Base-by-base conservation (phyloP, 345 rosid genomes). In the Arabidopsis suecica region DNA sequence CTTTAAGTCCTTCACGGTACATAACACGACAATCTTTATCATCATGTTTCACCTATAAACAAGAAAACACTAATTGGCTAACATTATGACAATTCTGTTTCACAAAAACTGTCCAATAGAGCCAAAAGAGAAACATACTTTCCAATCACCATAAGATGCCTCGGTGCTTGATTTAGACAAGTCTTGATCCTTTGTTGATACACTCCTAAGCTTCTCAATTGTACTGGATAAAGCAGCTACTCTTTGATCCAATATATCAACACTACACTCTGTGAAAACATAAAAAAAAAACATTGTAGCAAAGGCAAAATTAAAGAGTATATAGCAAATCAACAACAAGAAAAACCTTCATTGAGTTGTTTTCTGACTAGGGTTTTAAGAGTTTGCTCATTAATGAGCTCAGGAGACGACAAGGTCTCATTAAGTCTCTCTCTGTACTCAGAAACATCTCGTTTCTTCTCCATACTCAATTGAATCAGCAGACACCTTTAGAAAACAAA, bases 1-100 rank as follows among this genome's bases (percentile, higher is more conserved):
- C 98, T 67, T 86, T 78, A 40, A 86, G 88, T 82, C 99, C 99
- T 86, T 87, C 90, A 36, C 89, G 91, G 70, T 93, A 93, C 99
- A 95, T 93, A 51, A 95, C 96, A 41, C 96, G 91, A 59, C 80
- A 88, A 73, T 91, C 96, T 82, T 90, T 93, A 68, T 68, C 83
- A 44, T 90, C 91, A 14, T 87, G 91, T 83, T 92, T 88, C 60
- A 93, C 72, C 99, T 95, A 81, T 70, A 68, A 63, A 5, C 13
- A 66, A 61, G 38, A 32, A 37, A 45, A 68, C 38, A 61, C 25
- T 59, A 16, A 16, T 16, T 75, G n/a, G 59, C 49, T 30, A 45
- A 56, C 72, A 56, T 25, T 44, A 3, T 30, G 13, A 45, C 61
- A n/a, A 7, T 47, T 37, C 37, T 22, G 56, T 49, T 37, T 41